Conservation (phyloP, 2,329 filamentous ascomycete genomes). For the Colletotrichum simmondsii region DNA sequence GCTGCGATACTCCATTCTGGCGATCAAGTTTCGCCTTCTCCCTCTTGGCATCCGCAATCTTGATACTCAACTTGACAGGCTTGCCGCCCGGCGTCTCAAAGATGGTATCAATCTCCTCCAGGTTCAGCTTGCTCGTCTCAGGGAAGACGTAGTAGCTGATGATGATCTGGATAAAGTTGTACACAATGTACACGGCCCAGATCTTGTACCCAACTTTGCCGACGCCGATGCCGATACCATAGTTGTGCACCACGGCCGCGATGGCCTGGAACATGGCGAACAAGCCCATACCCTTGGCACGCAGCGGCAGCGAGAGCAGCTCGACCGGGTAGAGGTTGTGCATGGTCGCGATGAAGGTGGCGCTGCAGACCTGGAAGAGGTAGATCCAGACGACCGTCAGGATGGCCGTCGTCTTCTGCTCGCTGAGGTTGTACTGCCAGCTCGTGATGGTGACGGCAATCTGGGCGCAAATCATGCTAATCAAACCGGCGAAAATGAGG, state of each 20-base stretch:
- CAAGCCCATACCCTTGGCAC: slow-evolving; percentile 57
- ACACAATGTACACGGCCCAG: slow-evolving; percentile 61
- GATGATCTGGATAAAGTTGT: slow-evolving; percentile 59
- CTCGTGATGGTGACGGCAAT: slow-evolving; percentile 58
- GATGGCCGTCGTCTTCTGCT: slow-evolving; percentile 46
- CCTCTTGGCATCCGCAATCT: slow-evolving; percentile 33
- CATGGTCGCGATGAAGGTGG: slow-evolving; percentile 58
- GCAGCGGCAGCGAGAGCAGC: slow-evolving; percentile 53
- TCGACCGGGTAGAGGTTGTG: slow-evolving; percentile 59
- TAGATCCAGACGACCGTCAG: slow-evolving; percentile 60
- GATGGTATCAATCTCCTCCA: slow-evolving; percentile 69
- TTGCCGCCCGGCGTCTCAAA: slow-evolving; percentile 47
- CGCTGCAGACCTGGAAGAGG: slow-evolving; percentile 57
- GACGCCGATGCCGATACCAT: slow-evolving; percentile 59
- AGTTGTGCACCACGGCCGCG: slow-evolving; percentile 54
- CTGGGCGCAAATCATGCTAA: slow-evolving; percentile 55
- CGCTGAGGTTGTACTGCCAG: slow-evolving; percentile 52
- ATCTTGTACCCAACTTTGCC: slow-evolving; percentile 60
- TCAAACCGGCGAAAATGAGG: slow-evolving; percentile 42
- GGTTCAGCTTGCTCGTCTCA: slow-evolving; percentile 58
- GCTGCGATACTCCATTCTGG: neutral
- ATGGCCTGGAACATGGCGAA: slow-evolving; percentile 56
- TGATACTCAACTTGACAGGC: slow-evolving; percentile 33
- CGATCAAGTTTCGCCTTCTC: slow-evolving; percentile 23
- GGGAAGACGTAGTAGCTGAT: slow-evolving; percentile 62